A percentile compares a stretch with the other conserved stretches of the same genome.
These are phyloP conservation scores for Cystoderma amianthinum DNA, from an alignment of 768 basidiomycete species.

Conservation along the genomic window DNA sequence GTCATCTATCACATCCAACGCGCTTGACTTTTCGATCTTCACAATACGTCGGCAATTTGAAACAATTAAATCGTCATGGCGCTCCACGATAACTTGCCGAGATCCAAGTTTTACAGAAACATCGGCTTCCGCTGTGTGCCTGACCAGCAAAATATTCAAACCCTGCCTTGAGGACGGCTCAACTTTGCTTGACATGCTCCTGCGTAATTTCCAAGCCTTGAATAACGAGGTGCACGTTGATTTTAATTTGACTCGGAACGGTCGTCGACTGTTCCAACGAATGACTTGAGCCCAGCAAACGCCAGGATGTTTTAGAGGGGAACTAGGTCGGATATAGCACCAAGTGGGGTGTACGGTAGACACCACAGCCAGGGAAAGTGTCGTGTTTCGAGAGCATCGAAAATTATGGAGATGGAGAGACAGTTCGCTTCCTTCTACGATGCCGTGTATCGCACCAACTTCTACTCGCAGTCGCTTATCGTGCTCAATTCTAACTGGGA, in stretches of 20 bases:
- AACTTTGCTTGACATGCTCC: slow-evolving; percentile 23
- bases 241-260: slow-evolving; percentile 49
- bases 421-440: slow-evolving; percentile 58
- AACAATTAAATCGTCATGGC: slow-evolving; percentile 34
- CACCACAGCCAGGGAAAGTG: slow-evolving; percentile 42
- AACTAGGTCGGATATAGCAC: slow-evolving; percentile 42
- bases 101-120: slow-evolving; percentile 39
- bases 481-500: slow-evolving; percentile 34
- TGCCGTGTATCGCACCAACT: slow-evolving; percentile 55
- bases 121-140: slow-evolving; percentile 36
- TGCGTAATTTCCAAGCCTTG: slow-evolving; percentile 35
- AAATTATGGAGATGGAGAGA: slow-evolving; percentile 57
- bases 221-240: slow-evolving; percentile 38
- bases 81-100: slow-evolving; percentile 33
- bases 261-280: slow-evolving; percentile 46
- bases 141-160: slow-evolving; percentile 39
- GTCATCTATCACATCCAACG: slow-evolving; percentile 39
- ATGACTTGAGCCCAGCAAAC: slow-evolving; percentile 46
- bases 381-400: slow-evolving; percentile 48
- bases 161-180: slow-evolving; percentile 28
- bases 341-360: slow-evolving; percentile 51
- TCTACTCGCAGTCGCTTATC: slow-evolving; percentile 36
- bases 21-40: slow-evolving; percentile 24
- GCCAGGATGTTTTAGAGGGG: slow-evolving; percentile 20
- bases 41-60: slow-evolving; percentile 26